Evolutionary conservation across 1,284 basidiomycete genomes (phyloP).

Genomic region (Ustilago loliicola): DNA sequence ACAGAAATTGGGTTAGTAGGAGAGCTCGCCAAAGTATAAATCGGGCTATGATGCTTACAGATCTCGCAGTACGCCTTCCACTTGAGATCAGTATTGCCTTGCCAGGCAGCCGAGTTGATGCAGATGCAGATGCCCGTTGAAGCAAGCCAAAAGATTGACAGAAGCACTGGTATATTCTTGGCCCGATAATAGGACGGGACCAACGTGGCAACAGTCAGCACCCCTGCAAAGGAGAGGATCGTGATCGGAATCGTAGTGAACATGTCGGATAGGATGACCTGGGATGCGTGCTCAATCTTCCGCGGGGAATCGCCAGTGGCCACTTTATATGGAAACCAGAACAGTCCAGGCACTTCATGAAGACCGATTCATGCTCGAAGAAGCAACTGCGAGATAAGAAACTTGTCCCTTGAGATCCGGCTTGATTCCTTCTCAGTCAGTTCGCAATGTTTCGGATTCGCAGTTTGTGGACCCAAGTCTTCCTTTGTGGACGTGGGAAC

Average conservation of each 20-base stretch:
- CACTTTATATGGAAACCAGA: background rate
- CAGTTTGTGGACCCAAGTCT: no score
- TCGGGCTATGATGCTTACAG: background rate
- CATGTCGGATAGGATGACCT: background rate
- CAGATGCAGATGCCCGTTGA: background rate
- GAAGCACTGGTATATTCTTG: conserved; percentile 3
- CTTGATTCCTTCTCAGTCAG: no score
- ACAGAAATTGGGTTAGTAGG: background rate
- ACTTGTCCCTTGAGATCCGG: no score
- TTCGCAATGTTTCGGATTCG: no score
- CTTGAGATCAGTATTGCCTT: background rate
- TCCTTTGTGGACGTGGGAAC: no score
- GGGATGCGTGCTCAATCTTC: background rate
- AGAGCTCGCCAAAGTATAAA: no score
- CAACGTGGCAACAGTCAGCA: background rate
- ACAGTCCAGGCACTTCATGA: no score
- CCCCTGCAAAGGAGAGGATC: conserved; percentile 1
- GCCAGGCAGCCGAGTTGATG: conserved; percentile 4
- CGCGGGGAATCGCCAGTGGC: background rate
- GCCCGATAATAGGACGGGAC: conserved; percentile 4
- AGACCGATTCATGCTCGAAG: no score
- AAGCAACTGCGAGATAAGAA: no score
- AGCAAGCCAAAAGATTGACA: conserved; percentile 7
- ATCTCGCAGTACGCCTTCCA: conserved; percentile 3
- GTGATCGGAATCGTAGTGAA: conserved; percentile 8